Conservation (phyloP, 768 basidiomycete genomes). For the Rubroboletus pulcherrimus region DNA sequence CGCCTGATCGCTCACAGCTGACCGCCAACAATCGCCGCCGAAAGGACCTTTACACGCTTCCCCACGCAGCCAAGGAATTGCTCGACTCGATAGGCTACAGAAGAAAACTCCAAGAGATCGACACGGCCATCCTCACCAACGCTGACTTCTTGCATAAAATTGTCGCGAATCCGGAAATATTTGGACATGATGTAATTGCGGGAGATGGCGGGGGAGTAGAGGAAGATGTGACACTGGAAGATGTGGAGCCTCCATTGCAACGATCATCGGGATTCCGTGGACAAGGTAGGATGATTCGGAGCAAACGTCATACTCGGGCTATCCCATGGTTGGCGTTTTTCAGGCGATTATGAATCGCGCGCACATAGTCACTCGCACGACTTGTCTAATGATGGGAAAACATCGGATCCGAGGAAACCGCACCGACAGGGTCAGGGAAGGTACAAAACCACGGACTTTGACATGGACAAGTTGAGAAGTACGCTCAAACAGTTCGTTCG, state of each 20-base stretch:
- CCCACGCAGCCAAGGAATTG: conserved; percentile 64
- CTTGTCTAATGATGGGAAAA: conserved; percentile 14
- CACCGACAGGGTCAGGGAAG: conserved; percentile 15
- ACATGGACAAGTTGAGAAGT: conserved; percentile 89
- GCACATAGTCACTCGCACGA: conserved; percentile 36
- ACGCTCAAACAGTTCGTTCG: conserved; percentile 91
- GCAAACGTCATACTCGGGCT: conserved; percentile 17
- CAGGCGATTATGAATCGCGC: conserved; percentile 29
- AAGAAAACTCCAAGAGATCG: conserved; percentile 73
- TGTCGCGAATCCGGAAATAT: conserved; percentile 78
- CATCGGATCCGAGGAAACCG: conserved; percentile 11
- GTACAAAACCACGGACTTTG: conserved; percentile 60
- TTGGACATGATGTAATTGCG: conserved; percentile 46
- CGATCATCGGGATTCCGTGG: not conserved
- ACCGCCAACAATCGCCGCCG: conserved; percentile 62
- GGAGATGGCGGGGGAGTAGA: conserved; percentile 19
- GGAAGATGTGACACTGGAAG: conserved; percentile 16
- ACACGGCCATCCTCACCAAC: conserved; percentile 77
- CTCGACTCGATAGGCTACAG: conserved; percentile 70
- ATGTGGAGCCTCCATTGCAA: not conserved
- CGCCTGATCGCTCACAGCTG: conserved; percentile 34
- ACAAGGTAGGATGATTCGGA: conserved; percentile 22
- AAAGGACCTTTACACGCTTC: conserved; percentile 72
- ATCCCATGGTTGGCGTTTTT: not conserved
- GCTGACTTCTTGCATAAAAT: conserved; percentile 73